Conservation (phyloP, 2,329 filamentous ascomycete genomes). For the Xylaria sp. region DNA sequence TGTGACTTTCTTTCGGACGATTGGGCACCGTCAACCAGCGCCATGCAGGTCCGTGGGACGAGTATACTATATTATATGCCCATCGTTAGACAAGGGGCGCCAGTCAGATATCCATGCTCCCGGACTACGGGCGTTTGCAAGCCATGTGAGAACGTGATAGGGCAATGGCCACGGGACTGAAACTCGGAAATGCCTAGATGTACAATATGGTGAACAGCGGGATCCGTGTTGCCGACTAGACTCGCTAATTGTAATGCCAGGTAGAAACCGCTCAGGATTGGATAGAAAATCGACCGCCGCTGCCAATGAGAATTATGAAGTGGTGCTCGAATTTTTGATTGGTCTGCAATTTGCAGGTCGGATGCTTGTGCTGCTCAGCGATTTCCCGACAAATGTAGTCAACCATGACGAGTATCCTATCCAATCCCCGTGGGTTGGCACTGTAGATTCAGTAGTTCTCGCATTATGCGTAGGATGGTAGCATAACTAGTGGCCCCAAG, state of each 20-base stretch:
- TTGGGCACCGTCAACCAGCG: conserved; percentile 22
- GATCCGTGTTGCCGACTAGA: not conserved
- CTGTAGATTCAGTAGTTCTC: conserved; percentile 28
- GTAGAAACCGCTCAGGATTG: not conserved
- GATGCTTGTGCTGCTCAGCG: conserved; percentile 10
- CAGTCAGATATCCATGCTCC: conserved; percentile 30
- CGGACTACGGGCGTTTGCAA: conserved; percentile 23
- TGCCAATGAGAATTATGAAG: conserved; percentile 38
- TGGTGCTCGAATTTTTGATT: conserved; percentile 35
- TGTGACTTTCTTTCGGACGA: conserved; percentile 13
- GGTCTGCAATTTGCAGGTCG: conserved; percentile 25
- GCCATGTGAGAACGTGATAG: conserved; percentile 34
- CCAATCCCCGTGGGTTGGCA: conserved; percentile 35
- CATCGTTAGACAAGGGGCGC: not conserved
- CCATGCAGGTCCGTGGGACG: conserved; percentile 40
- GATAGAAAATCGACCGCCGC: conserved; percentile 22
- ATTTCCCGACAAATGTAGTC: too few relatives aligned
- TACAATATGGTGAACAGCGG: conserved; percentile 7
- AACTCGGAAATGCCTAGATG: not conserved
- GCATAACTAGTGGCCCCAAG: not conserved
- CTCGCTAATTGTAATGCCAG: not conserved
- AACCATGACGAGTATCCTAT: conserved; percentile 32
- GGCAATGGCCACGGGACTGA: conserved; percentile 21
- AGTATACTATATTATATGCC: not conserved
- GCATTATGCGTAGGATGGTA: too few relatives aligned